Base-by-base conservation (phyloP, 331 rosid species). In the Malus hybrid region DNA sequence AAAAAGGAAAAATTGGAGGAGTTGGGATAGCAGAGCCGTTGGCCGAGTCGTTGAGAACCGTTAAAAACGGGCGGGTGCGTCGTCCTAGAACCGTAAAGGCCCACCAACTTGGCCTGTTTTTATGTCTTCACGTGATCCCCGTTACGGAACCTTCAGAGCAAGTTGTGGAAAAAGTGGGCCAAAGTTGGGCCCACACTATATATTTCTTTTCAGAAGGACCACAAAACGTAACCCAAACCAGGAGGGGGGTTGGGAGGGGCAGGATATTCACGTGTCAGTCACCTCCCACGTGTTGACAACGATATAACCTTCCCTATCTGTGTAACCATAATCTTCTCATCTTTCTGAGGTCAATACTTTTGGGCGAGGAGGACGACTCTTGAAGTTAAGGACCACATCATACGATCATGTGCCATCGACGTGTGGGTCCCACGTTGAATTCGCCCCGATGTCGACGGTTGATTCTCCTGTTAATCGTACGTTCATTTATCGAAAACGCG, bases 111-210 rank as follows among this genome's bases (percentile, higher is more conserved):
- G 57, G 67, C 36, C 19, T 52, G 6, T 29, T 69, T 54, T 55
- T 31, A 32, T 11, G 54, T 15, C 84, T 84, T 62, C 91, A 84
- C 81, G 87, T 87, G 91, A 84, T 87, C 80, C 84, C 83, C 85
- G 82, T 78, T 65, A 59, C 64, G 79, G 76, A 72, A 48, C 36
- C 24, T 50, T 46, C 61, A 59, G 67, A 66, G 68, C 81, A 77
- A 86, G 75, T 86, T 68, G 89, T 4, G 2, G 65, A 20, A 3
- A 1, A 5, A 10, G 24, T 19, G 13, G 33, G 27, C 36, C 67
- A 16, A 28, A 39, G 12, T 42, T 42, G 62, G 76, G 69, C 75
- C 84, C 84, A 71, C 78, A 15, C 39, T 36, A 32, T 3, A 72
- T 60, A 12, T 56, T 48, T 42, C 39, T 6, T 3, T 70, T 16